Base-by-base conservation (phyloP, 768 basidiomycete species). In the Leccinum uliginosum region DNA sequence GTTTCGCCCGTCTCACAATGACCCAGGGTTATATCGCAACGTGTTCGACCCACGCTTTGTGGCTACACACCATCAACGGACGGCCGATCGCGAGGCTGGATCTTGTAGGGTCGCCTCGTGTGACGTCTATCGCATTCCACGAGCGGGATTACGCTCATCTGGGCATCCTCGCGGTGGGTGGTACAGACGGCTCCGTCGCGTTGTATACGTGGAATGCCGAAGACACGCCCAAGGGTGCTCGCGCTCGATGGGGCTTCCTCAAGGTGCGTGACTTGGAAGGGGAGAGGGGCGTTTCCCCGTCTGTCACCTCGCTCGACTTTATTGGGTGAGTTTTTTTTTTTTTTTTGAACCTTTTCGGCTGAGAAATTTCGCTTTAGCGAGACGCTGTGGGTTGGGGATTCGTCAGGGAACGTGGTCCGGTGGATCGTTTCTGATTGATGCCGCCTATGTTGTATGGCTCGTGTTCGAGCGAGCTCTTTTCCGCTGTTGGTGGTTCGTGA, bases 151-250 rank as follows among this genome's bases (percentile, higher is more conserved):
- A 90, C 69, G 84, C 89, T 0, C 78, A 81, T 58, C 74, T 84
- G 0, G 90, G 90, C 4, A 77, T 93, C 4, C 78, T 97, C n/a
- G 92, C 91, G 0, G 86, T 86, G 1, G 91, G 91, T 3, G 81
- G 85, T 6, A 76, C 83, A 1, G 89, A 91, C 60, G 89, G 91
- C 7, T 80, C 84, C 3, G 86, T 93, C 53, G 83, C 83, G 0
- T 74, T 97, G n/a, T 78, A 89, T 58, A 90, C 93, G 1, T 93
- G 93, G 88, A 88, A 83, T 15, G 80, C 89, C 0, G 87, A 93
- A 57, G 82, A 83, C 12, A 88, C 90, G 0, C 83, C 82, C 0
- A 75, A 78, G 53, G 86, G 81, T 0, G 79, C 85, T 65, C 81
- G 79, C 63, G 86, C 91, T 2, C 74, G 74, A 50, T 94, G 91